Evolutionary conservation across 768 basidiomycete genomes (phyloP).

Genomic region (Xerocomellus chrysenteron): DNA sequence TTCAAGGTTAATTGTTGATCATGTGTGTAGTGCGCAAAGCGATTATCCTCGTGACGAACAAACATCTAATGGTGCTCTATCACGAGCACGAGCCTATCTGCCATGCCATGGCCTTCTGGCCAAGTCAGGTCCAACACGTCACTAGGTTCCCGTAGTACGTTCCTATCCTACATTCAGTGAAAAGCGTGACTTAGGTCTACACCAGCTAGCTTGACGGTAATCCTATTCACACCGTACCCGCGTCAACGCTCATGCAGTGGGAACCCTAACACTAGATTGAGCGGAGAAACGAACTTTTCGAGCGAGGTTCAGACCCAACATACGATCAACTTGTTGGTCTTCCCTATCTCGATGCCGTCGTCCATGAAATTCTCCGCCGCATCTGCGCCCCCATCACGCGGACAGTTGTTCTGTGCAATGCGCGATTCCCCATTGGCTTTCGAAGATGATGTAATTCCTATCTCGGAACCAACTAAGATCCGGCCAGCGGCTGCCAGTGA

Average conservation of each 20-base stretch:
- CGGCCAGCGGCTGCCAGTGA: conserved; percentile 27
- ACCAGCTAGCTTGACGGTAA: conserved; percentile 23
- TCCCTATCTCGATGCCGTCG: conserved; percentile 54
- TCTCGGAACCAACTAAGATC: conserved; percentile 44
- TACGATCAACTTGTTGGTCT: conserved; percentile 52
- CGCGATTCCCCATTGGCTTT: conserved; percentile 34
- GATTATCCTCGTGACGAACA: no score
- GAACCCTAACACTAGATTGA: conserved; percentile 34
- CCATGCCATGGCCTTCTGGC: no score
- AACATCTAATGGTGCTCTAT: no score
- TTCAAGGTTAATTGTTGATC: no score
- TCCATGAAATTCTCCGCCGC: conserved; percentile 44
- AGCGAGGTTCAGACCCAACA: conserved; percentile 46
- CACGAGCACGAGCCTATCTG: no score
- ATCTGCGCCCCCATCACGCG: conserved; percentile 9
- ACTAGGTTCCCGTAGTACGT: conserved; percentile 5
- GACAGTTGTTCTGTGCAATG: no score
- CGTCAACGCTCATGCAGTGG: conserved; percentile 39
- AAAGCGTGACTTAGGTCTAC: neutral
- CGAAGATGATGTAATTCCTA: conserved; percentile 58
- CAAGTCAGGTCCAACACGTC: no score
- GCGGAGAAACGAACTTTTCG: conserved; percentile 48
- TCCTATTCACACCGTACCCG: neutral
- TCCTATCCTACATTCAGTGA: neutral
- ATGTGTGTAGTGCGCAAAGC: no score